Conservation (phyloP, 83 land plant species). For the Isoetes engelmannii region DNA sequence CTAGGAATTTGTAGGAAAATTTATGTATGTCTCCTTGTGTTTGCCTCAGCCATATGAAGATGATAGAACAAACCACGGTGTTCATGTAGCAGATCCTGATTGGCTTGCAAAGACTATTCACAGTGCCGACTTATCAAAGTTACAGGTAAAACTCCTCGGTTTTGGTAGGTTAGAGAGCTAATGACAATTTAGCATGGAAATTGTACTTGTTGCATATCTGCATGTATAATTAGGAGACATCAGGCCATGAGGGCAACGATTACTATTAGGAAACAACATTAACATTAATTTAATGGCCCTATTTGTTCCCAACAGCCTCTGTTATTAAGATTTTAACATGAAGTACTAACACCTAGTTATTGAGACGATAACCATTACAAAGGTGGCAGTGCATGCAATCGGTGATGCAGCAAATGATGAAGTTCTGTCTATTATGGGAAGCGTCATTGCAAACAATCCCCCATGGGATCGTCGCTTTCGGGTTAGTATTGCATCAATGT, state of each 20-base stretch:
- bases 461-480: conserved; percentile 57
- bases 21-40: no score
- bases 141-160: conserved; percentile 49
- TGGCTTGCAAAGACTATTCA: conserved; percentile 44
- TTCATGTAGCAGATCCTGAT: conserved; percentile 56
- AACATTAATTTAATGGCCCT: not conserved
- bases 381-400: conserved; percentile 95
- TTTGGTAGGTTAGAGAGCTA: not conserved
- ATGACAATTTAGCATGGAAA: not conserved
- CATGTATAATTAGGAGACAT: not conserved
- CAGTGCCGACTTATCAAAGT: conserved; percentile 47
- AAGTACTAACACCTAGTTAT: no score
- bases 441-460: conserved; percentile 45
- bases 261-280: not conserved
- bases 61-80: conserved; percentile 62
- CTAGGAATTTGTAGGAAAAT: no score
- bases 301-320: not conserved
- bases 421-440: conserved; percentile 49
- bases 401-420: conserved; percentile 90
- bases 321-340: not conserved
- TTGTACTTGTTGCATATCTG: not conserved
- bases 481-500: conserved; percentile 22
- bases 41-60: conserved; percentile 63
- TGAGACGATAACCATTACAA: not conserved
- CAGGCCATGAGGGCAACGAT: no score